Base-by-base conservation (phyloP, 306 rosid species). In the Sechiopsis laciniata region DNA sequence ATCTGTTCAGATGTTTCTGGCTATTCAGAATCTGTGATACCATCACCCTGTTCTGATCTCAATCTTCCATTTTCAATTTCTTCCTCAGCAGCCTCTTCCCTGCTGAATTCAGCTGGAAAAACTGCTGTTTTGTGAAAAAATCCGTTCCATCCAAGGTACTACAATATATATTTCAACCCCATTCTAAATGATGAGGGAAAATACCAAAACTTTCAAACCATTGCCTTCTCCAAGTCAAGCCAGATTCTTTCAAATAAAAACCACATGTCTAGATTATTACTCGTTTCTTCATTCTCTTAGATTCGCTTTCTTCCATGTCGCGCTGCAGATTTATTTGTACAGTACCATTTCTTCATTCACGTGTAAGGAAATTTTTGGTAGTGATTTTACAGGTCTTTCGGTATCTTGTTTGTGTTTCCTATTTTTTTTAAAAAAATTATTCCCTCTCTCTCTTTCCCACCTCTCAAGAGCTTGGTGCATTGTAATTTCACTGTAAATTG, bases 341-440 rank as follows among this genome's bases (percentile, higher is more conserved):
- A 94, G 99, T 85, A 86, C 82, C 89, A 91, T 82, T 85, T 91
- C 91, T 91, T 94, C 88, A 87, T 91, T 94, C 96, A 89, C 81
- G 89, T 89, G 92, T 84, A 91, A 88, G 88, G 91, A 91, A 91
- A 91, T 87, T 91, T 91, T 94, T 77, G 97, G 90, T 86, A 88
- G 97, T 78, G 83, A 71, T 81, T 79, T 69, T 56, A 74, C 68
- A 58, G 66, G 77, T 32, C 70, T 60, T 70, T 70, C 14, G 74
- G 55, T 72, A 42, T 42, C 62, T 80, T 69, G 63, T 80, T 78
- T 62, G 80, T 78, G 71, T 78, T 87, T 84, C 79, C 70, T 42
- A 42, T 50, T 50, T 50, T 50, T 35, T 69, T 77, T 46, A 60
- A 66, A 72, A 64, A 66, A 72, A 64, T 75, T 72, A 26, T 0